Evolutionary conservation across 2,329 filamentous ascomycete species (phyloP), one percentile per base, ranked within the genome.

Genomic region (Ophiostoma triangulosporum): DNA sequence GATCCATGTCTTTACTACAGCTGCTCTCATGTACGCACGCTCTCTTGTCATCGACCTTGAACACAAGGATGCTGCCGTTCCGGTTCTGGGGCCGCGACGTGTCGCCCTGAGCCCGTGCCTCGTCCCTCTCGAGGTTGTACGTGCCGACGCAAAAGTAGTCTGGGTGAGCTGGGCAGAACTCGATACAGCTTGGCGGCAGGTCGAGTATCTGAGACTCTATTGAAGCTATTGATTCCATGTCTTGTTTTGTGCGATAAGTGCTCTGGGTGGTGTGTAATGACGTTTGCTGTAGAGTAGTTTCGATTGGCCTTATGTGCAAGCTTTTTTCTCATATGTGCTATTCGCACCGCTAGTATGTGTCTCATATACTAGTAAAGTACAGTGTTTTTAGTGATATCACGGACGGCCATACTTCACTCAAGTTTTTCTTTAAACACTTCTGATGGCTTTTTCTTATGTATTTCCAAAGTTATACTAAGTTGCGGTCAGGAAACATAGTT

Each of bases 111-210:
- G 60, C 61, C 15, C 58, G 55, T 6, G 57, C 60, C 24, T 59
- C 61, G 33, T 62, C 61, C 56, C 74, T 74, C 57, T 88, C 72
- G 27, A 95, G 74, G 57, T 84, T 79, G 67, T 96, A 96, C 1
- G 90, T 95, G 36, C 90, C 91, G 48, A 95, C 77, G 0, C 94
- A 73, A 59, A 95, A 83, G 62, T 83, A 79, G 0, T 80, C 69
- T 0, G 79, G 77, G 55, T 80, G 64, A 1, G 68, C 65, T 1
- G 81, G 80, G 58, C 80, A 85, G 61, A 89, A 88, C 57, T 86
- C 81, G n/a, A 89, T 73, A 63, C 86, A 90, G 62, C 85, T 87
- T 1, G 86, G 86, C 4, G 86, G 86, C 0, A 86, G 70, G 51
- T 86, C 78, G 20, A 88, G 69, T 4, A 65, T 72, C 29, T 77